These are phyloP conservation scores for Avena atlantica DNA, from an alignment of 176 grass and related monocot genomes.

Conservation along the genomic window DNA sequence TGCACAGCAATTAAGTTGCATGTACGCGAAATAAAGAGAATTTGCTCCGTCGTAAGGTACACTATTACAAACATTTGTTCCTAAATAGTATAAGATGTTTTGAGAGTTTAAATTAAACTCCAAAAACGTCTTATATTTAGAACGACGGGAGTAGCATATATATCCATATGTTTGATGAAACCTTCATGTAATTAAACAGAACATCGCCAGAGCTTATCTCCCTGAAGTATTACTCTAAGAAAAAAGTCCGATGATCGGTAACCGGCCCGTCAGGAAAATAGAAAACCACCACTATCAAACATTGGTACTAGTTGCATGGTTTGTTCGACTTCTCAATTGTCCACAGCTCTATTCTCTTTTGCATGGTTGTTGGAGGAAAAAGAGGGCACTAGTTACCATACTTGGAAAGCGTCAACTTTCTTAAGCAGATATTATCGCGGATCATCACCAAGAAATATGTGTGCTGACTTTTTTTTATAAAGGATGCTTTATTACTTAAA, in stretches of 20 bases:
- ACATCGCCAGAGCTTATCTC: neutral
- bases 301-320: neutral
- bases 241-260: neutral
- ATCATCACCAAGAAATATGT: neutral
- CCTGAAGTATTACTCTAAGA: neutral
- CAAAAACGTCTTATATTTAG: no score
- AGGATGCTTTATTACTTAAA: no score
- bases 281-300: neutral
- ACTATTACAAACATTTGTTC: neutral
- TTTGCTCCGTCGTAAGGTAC: neutral
- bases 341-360: neutral
- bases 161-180: neutral
- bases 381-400: neutral
- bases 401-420: neutral
- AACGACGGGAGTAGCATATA: no score
- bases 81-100: no score
- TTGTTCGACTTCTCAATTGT: neutral
- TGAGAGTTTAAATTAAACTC: no score
- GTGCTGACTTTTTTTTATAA: neutral
- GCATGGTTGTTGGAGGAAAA: slow-evolving; percentile 22
- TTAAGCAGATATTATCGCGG: neutral
- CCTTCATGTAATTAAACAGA: neutral
- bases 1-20: neutral
- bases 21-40: neutral
- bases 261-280: neutral